phyloP scores from a whole-genome alignment of 495 filamentous ascomycete species.

The Penicillium canescens region DNA sequence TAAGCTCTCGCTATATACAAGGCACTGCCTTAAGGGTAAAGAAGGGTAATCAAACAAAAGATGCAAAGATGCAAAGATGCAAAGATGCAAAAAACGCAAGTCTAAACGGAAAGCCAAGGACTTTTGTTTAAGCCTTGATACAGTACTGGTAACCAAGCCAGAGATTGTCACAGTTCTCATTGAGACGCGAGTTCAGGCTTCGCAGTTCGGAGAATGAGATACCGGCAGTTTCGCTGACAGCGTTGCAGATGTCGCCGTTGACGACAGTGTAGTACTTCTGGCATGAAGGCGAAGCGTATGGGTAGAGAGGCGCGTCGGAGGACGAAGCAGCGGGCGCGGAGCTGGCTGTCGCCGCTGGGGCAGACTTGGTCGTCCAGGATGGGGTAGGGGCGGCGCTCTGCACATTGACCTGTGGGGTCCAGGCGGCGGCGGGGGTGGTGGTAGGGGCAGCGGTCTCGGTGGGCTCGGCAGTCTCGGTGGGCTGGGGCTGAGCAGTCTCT shows the following conservation, averaged over 20 bases:
- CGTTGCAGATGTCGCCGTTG: conserved; percentile 41
- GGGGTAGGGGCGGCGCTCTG: conserved; percentile 1
- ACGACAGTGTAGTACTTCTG: conserved; percentile 41
- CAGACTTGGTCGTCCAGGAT: conserved; percentile 12
- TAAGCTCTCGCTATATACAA: conserved; percentile 10
- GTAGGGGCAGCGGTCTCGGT: not conserved
- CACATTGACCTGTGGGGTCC: not conserved
- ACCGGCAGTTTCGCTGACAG: conserved; percentile 30
- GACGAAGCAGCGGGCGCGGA: conserved; percentile 5
- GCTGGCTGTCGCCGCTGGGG: conserved; percentile 13
- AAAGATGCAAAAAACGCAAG: not conserved
- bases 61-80: not conserved
- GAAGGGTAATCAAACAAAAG: conserved; percentile 1
- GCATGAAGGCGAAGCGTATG: conserved; percentile 41
- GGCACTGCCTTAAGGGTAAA: conserved; percentile 8
- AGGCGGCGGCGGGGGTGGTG: not conserved
- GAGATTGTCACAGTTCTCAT: conserved; percentile 34
- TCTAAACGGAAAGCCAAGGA: not conserved
- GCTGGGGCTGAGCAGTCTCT: not conserved
- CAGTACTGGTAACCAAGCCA: conserved; percentile 45
- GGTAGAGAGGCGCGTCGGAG: conserved; percentile 15
- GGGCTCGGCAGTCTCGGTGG: not conserved
- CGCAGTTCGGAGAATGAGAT: conserved; percentile 30
- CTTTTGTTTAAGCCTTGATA: conserved; percentile 22
- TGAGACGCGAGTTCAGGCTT: conserved; percentile 42